Evolutionary conservation across 768 basidiomycete genomes (phyloP).

Genomic region (Heimioporus sp.): DNA sequence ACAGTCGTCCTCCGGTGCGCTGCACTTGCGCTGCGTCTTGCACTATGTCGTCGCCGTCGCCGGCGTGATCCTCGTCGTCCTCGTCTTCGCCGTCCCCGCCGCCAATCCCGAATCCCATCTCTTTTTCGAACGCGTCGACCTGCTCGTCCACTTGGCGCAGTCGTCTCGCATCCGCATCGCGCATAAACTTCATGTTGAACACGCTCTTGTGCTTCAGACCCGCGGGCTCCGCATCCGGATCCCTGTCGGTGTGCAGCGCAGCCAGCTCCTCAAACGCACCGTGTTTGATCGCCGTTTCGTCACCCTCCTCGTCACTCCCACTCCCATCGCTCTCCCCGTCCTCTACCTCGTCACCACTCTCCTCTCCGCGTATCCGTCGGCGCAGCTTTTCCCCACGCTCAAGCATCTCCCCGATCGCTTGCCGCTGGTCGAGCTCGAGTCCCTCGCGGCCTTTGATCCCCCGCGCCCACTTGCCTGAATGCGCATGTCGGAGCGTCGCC

Average conservation of each 20-base stretch:
- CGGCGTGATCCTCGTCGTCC: conserved; percentile 27
- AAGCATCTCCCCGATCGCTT: conserved; percentile 84
- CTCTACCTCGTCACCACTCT: conserved; percentile 53
- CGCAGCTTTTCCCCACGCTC: conserved; percentile 76
- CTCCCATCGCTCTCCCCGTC: conserved; percentile 40
- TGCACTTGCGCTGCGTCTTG: conserved; percentile 40
- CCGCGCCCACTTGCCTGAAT: conserved; percentile 86
- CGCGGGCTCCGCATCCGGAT: conserved; percentile 20
- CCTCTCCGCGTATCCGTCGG: conserved; percentile 69
- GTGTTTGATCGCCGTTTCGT: conserved; percentile 50
- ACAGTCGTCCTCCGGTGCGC: conserved; percentile 66
- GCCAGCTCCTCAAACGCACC: conserved; percentile 78
- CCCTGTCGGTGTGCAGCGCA: conserved; percentile 42
- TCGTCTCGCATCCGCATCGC: conserved; percentile 79
- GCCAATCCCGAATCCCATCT: conserved; percentile 51
- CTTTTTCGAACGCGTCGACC: conserved; percentile 70
- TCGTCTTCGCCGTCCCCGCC: conserved; percentile 31
- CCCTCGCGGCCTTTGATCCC: conserved; percentile 69
- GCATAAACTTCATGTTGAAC: conserved; percentile 99
- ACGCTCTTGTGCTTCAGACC: conserved; percentile 59
- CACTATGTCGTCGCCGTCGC: conserved; percentile 27
- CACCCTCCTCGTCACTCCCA: conserved; percentile 36
- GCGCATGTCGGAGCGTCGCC: conserved; percentile 85
- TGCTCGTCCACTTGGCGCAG: conserved; percentile 51
- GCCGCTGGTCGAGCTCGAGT: conserved; percentile 57